Evolutionary conservation across 2,329 filamentous ascomycete genomes (phyloP).

Genomic region (Leptoxyphium fumago): DNA sequence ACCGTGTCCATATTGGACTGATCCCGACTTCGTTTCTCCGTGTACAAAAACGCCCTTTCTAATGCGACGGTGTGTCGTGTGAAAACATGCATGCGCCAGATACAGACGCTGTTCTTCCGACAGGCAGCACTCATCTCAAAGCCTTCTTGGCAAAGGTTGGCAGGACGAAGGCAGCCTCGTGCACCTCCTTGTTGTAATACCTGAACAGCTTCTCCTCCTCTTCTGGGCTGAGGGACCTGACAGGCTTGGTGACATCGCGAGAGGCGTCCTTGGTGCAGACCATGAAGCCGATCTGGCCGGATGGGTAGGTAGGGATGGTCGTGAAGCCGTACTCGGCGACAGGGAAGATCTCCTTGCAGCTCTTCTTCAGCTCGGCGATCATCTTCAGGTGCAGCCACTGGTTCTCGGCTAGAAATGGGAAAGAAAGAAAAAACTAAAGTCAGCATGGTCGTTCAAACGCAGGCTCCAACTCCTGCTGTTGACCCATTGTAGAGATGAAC

Average conservation of each 20-base stretch:
- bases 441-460: conserved; percentile 7
- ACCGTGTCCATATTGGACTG: too few species aligned
- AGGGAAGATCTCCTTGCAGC: conserved; percentile 94
- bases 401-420: conserved; percentile 71
- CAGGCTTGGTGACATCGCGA: conserved; percentile 69
- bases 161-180: conserved; percentile 85
- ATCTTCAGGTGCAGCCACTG: conserved; percentile 95
- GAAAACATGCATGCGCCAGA: too few species aligned
- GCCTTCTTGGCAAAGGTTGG: conserved; percentile 83
- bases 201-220: conserved; percentile 87
- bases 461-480: neutral
- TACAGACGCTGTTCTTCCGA: too few species aligned
- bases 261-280: conserved; percentile 91
- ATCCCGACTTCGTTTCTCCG: too few species aligned
- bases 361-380: conserved; percentile 90
- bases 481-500: neutral
- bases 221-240: conserved; percentile 67
- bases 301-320: conserved; percentile 97
- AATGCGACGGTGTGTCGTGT: neutral
- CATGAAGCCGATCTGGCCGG: conserved; percentile 99
- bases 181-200: conserved; percentile 96
- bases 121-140: conserved; percentile 25
- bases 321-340: conserved; percentile 98
- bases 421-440: conserved; percentile 5
- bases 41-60: neutral